Conservation (phyloP, 1,284 basidiomycete genomes). For the Puccinia polysora region DNA sequence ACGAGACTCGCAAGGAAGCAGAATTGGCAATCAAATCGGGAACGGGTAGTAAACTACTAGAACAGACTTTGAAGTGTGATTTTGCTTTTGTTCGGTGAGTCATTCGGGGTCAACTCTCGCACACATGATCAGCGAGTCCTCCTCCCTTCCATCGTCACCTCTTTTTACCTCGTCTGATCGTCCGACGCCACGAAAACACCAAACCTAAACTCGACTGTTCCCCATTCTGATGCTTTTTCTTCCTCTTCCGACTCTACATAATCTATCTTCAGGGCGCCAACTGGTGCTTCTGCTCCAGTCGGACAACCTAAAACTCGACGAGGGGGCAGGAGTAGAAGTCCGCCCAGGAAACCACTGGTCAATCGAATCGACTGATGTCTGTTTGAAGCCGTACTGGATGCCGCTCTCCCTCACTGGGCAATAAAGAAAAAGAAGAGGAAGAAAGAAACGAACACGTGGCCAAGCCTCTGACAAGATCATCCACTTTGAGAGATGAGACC, state of each 20-base stretch:
- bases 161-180: conserved; percentile 19
- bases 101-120: no score
- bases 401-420: no score
- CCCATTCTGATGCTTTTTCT: conserved; percentile 41
- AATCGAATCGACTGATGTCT: conserved; percentile 42
- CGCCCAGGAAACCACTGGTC: conserved; percentile 25
- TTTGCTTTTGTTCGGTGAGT: conserved; percentile 90
- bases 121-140: no score
- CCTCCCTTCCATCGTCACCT: conserved; percentile 6
- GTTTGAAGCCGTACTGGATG: no score
- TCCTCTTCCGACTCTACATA: neutral
- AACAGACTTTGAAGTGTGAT: conserved; percentile 83
- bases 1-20: conserved; percentile 85
- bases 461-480: no score
- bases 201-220: neutral
- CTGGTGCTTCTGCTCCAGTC: conserved; percentile 12
- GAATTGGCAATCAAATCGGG: conserved; percentile 82
- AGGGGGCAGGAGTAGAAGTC: conserved; percentile 44
- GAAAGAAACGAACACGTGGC: no score
- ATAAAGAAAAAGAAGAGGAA: no score
- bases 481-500: no score
- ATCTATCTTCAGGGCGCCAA: conserved; percentile 4
- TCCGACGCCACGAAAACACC: conserved; percentile 25
- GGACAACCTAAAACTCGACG: conserved; percentile 30
- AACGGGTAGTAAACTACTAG: conserved; percentile 74